Conservation (phyloP, 805 yeast species). For the Zygosaccharomyces siamensis region DNA sequence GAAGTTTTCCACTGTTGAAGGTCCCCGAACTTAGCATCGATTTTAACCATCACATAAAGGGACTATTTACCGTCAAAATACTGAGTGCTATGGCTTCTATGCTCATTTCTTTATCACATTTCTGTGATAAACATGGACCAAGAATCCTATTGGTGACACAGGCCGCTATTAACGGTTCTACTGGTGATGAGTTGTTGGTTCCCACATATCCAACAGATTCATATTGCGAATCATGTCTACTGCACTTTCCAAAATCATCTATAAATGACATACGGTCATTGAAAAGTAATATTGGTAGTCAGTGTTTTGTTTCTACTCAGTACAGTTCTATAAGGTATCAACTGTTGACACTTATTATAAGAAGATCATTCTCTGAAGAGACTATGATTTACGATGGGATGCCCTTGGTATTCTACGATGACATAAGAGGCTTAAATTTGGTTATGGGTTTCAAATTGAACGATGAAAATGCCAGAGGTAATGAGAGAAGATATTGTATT, state of each 20-base stretch:
- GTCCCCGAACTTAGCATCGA: background rate
- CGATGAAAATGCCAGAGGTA: conserved; percentile 67
- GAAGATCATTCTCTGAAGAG: conserved; percentile 64
- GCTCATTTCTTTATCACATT: conserved; percentile 53
- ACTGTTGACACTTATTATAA: conserved; percentile 52
- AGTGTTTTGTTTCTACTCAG: conserved; percentile 49
- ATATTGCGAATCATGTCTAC: conserved; percentile 57
- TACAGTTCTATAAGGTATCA: conserved; percentile 55
- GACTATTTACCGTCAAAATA: background rate
- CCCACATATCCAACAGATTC: conserved; percentile 43
- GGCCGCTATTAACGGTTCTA: conserved; percentile 22
- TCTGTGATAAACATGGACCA: conserved; percentile 78
- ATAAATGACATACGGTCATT: conserved; percentile 30
- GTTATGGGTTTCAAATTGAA: conserved; percentile 55
- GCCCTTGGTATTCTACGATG: conserved; percentile 63
- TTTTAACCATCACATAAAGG: background rate
- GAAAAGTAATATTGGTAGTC: conserved; percentile 25
- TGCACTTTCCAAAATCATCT: conserved; percentile 43
- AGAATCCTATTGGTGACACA: conserved; percentile 62
- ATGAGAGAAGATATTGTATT: conserved; percentile 62
- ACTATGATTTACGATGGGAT: conserved; percentile 53
- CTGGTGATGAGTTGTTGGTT: conserved; percentile 30
- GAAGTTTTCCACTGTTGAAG: background rate
- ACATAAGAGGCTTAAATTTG: conserved; percentile 54
- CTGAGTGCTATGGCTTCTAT: conserved; percentile 15